A percentile compares a stretch with the other conserved stretches of the same genome.
phyloP scores from a whole-genome alignment of 1,139 yeast genomes.

The Geotrichum citri-aurantii region DNA sequence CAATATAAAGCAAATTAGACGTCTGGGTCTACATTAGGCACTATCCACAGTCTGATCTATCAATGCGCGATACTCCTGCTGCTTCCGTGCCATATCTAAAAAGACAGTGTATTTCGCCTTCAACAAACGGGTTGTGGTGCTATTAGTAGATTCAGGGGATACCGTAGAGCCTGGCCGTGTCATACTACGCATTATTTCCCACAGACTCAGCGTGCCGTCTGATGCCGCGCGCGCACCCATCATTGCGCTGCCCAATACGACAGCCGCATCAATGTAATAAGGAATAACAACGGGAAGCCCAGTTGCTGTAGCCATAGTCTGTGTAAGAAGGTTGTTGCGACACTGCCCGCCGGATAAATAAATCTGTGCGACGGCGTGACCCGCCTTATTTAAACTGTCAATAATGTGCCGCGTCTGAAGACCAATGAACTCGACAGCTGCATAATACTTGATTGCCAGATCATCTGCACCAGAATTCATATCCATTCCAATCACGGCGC shows the following conservation, averaged over 20 bases:
- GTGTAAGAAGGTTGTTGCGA: slow-evolving; percentile 80
- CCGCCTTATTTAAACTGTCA: slow-evolving; percentile 72
- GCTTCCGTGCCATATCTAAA: slow-evolving; percentile 79
- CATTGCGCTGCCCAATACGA: slow-evolving; percentile 90
- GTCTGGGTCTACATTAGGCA: background rate
- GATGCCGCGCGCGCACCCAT: slow-evolving; percentile 87
- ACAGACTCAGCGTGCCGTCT: slow-evolving; percentile 39
- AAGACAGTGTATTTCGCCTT: slow-evolving; percentile 75
- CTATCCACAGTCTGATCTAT: slow-evolving; percentile 43
- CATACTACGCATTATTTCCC: slow-evolving; percentile 80
- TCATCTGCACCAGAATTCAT: slow-evolving; percentile 85
- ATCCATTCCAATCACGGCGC: slow-evolving; percentile 83
- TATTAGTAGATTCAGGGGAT: slow-evolving; percentile 48
- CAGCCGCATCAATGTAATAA: slow-evolving; percentile 91
- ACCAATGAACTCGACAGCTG: slow-evolving; percentile 94
- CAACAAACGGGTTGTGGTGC: slow-evolving; percentile 61
- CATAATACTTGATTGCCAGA: slow-evolving; percentile 78
- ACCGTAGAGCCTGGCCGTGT: slow-evolving; percentile 81
- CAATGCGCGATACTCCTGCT: slow-evolving; percentile 63
- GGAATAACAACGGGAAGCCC: slow-evolving; percentile 91
- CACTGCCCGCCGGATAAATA: slow-evolving; percentile 97
- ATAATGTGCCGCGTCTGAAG: slow-evolving; percentile 95
- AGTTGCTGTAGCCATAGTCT: slow-evolving; percentile 86
- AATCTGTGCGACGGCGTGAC: slow-evolving; percentile 68
- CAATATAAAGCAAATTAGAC: too few relatives aligned